Evolutionary conservation across 2,329 filamentous ascomycete species (phyloP), one percentile per base, ranked within the genome.

Genomic region (Monosporascus sp.): DNA sequence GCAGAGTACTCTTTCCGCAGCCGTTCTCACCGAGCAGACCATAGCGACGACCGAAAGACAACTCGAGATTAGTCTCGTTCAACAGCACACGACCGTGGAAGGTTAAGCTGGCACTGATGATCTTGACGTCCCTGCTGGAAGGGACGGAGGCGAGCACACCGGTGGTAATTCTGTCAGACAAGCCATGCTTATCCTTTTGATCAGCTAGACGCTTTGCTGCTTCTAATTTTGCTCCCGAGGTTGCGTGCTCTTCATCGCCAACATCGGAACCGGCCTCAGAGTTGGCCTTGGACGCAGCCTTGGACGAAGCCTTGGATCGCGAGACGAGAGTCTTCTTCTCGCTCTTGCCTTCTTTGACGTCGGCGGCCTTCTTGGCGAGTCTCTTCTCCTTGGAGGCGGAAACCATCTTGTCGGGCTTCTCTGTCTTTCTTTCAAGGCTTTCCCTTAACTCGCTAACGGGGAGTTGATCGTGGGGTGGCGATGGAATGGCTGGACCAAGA

Each of bases 81-180:
- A 99, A 90, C 57, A 99, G 86, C 63, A 97, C 94, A 65, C 89
- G 91, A 66, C 95, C 94, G 82, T 99, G 95, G 85, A 99, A 99
- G 60, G 97, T 93, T 64, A 99, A 80, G 59, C 89, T 96, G 67
- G 86, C 84, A 52, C 91, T 96, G 61, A 87, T 96, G 72, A 99
- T 94, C 82, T 99, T 99, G 74, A 96, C 91, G 75, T 99, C 94
- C 75, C 90, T 88, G 78, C 89, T 95, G 63, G 89, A 81, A 59
- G 83, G 75, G 59, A 93, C 84, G 45, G 94, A 99, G 38, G 92
- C 82, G 58, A 99, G 80, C 53, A 99, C 94, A 83, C 94, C 94
- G 56, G 94, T 99, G 57, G 95, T 99, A 73, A 99, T 94, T 73
- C 94, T 89, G 76, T 99, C 94, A 16, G 94, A 97, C 61, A 99